These are phyloP conservation scores for Coniophora puteana DNA, from an alignment of 1,284 basidiomycete species.

Conservation along the genomic window DNA sequence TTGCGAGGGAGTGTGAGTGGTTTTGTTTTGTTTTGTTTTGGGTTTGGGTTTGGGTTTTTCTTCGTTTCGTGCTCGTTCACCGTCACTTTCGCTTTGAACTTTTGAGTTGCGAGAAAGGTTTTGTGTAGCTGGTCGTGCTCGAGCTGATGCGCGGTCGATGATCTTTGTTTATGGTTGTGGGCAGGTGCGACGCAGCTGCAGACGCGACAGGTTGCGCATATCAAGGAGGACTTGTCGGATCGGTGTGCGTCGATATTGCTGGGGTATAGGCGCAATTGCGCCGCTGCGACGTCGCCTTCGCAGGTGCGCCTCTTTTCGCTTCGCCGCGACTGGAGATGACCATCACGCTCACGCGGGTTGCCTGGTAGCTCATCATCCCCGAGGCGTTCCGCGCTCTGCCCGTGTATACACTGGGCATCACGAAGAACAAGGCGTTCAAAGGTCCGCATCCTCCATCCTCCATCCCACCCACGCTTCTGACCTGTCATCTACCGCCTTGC, in stretches of 20 bases:
- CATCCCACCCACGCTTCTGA: slow-evolving; percentile 5
- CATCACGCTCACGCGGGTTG: slow-evolving; percentile 10
- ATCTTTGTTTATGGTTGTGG: too few relatives aligned
- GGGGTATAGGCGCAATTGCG: slow-evolving; percentile 90
- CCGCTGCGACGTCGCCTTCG: slow-evolving; percentile 74
- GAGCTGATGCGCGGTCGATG: too few relatives aligned
- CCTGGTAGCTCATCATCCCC: slow-evolving; percentile 92
- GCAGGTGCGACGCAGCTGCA: slow-evolving; percentile 70
- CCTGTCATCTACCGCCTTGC: slow-evolving; percentile 4
- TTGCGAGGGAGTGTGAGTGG: slow-evolving; percentile 75
- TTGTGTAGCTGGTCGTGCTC: too few relatives aligned
- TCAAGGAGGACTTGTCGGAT: slow-evolving; percentile 85
- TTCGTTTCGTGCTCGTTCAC: slow-evolving; percentile 5
- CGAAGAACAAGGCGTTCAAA: slow-evolving; percentile 93
- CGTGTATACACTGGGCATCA: slow-evolving; percentile 79
- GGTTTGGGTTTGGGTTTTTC: too few relatives aligned
- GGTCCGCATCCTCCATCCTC: slow-evolving; percentile 39
- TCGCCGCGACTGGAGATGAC: not conserved
- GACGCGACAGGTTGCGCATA: slow-evolving; percentile 64
- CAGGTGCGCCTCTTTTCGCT: slow-evolving; percentile 51
- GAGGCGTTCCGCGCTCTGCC: slow-evolving; percentile 92
- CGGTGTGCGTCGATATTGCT: slow-evolving; percentile 82
- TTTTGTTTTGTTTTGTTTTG: slow-evolving; percentile 5
- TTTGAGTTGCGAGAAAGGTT: too few relatives aligned
- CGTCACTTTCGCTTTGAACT: too few relatives aligned